These are phyloP conservation scores for Cladosporium velox DNA, from an alignment of 2,329 filamentous ascomycete genomes.

Conservation along the genomic window DNA sequence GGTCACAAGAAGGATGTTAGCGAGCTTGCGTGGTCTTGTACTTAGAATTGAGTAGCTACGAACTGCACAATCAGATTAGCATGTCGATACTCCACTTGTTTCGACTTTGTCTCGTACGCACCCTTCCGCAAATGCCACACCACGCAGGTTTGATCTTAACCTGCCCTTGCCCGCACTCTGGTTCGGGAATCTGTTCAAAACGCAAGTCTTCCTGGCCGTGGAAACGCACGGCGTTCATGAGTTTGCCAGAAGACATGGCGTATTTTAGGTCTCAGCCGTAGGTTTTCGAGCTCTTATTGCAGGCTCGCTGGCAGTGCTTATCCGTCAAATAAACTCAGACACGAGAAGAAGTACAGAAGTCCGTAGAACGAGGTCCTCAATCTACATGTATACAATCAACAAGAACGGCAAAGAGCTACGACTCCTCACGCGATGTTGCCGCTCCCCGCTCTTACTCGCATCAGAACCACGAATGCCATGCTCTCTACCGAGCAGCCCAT, in stretches of 20 bases:
- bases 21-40: background rate
- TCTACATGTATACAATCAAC: background rate
- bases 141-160: constrained; percentile 41
- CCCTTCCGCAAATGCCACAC: constrained; percentile 39
- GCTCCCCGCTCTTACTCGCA: background rate
- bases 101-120: background rate
- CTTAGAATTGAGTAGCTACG: background rate
- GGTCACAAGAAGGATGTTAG: constrained; percentile 27
- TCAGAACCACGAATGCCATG: constrained; percentile 16
- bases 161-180: constrained; percentile 38
- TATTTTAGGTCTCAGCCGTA: background rate
- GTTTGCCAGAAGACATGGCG: constrained; percentile 8
- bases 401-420: background rate
- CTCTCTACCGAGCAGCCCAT: background rate
- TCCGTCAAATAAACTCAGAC: background rate
- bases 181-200: constrained; percentile 38
- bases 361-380: background rate
- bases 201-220: constrained; percentile 41
- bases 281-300: background rate
- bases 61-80: background rate
- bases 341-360: background rate
- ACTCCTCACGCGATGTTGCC: background rate
- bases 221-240: constrained; percentile 43
- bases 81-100: background rate
- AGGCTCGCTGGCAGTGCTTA: background rate